Base-by-base conservation (phyloP, 2,329 filamentous ascomycete genomes). In the Penicillium corylophilum region DNA sequence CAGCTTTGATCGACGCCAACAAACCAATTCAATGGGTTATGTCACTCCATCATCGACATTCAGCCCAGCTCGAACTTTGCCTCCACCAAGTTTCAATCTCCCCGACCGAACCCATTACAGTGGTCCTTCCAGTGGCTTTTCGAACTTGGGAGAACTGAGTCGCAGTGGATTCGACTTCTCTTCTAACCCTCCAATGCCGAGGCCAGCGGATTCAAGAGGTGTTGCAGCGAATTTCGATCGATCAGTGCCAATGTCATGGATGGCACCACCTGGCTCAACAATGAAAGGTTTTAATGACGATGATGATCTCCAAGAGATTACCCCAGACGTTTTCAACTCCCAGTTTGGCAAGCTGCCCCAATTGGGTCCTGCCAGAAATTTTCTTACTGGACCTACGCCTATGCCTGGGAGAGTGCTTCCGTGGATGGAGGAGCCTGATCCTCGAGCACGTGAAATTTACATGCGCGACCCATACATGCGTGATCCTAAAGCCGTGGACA, bases 281-380 rank as follows among this genome's bases (percentile, higher is more conserved):
- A n/a, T 15, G 26, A 15, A 35, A 5, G 5, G 6, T 36, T 39
- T 20, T 10, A 31, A 26, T 18, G 15, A 9, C 12, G 56, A 71
- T 46, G 69, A 67, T 49, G 70, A 71, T 52, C 24, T 72, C n/a
- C 54, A 65, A 41, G 70, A 71, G 46, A 69, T 71, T 22, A 51
- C 63, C 1, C 44, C 57, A 6, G 15, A 28, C 15, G 55, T 64
- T 45, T 69, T 67, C 16, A 41, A 48, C 18, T 45, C 50, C 22
- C 50, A 46, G 26, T 48, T 48, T 23, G 40, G 39, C 23, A 33
- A 12, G 20, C 33, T 28, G 4, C 13, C 22, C 9, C 22, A 13
- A n/a, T 40, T 29, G 4, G 35, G 31, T 16, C 29, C 24, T 23
- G 4, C 47, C 4, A 12, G 33, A n/a, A 35, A 1, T n/a, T 3